Conservation (phyloP, 495 filamentous ascomycete genomes). For the Aspergillus panamensis region DNA sequence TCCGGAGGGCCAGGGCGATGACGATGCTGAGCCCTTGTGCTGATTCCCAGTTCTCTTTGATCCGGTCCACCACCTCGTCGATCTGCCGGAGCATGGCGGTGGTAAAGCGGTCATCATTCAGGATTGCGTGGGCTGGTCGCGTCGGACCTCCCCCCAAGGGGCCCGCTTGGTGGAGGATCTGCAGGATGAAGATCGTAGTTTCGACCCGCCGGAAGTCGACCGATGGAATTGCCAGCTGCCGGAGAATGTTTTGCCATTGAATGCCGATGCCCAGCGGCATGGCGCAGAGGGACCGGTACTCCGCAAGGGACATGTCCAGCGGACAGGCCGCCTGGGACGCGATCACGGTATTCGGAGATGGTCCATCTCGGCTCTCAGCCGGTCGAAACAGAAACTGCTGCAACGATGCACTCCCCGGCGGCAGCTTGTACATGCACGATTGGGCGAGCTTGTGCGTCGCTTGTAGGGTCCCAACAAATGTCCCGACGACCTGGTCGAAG, state of each 20-base stretch:
- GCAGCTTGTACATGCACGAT: slow-evolving; percentile 37
- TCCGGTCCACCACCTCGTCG: slow-evolving; percentile 19
- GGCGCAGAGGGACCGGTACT: slow-evolving; percentile 48
- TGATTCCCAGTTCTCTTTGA: slow-evolving; percentile 51
- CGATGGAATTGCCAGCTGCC: slow-evolving; percentile 45
- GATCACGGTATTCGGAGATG: slow-evolving; percentile 38
- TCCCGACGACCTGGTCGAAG: slow-evolving; percentile 33
- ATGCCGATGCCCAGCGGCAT: slow-evolving; percentile 46
- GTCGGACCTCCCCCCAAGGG: too few relatives aligned
- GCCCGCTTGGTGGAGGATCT: slow-evolving; percentile 50
- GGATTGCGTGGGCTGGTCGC: too few relatives aligned
- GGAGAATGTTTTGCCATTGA: slow-evolving; percentile 54
- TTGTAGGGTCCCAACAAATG: slow-evolving; percentile 31
- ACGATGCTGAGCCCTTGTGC: slow-evolving; percentile 36
- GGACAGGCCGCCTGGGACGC: slow-evolving; percentile 44
- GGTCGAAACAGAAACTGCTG: slow-evolving; percentile 37
- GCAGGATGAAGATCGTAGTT: slow-evolving; percentile 44
- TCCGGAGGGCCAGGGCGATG: slow-evolving; percentile 29
- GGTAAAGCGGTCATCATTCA: too few relatives aligned
- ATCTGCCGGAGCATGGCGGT: too few relatives aligned
- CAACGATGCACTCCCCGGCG: slow-evolving; percentile 21
- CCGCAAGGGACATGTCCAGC: slow-evolving; percentile 40
- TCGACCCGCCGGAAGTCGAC: slow-evolving; percentile 47
- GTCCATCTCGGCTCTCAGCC: slow-evolving; percentile 23
- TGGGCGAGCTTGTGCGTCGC: slow-evolving; percentile 18